Percentiles rank a stretch among this genome's conserved stretches.
phyloP scores from a whole-genome alignment of 495 filamentous ascomycete species.

The Penicillium dipodomyicola region DNA sequence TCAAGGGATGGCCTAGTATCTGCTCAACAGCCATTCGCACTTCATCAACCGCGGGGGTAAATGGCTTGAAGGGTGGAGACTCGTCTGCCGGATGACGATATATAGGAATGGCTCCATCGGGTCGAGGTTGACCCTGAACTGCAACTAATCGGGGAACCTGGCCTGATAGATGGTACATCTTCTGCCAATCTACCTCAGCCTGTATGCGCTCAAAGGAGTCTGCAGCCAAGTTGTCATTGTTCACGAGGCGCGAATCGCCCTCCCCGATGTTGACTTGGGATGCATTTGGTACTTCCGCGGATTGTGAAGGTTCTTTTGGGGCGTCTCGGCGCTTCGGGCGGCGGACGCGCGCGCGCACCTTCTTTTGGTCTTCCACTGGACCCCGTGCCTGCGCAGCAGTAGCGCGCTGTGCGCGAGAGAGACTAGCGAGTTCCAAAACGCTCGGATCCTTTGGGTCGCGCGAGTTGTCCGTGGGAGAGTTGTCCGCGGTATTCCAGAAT shows the following conservation, averaged over 20 bases:
- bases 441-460: slow-evolving; percentile 23
- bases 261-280: slow-evolving; percentile 58
- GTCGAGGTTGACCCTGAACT: slow-evolving; percentile 70
- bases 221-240: slow-evolving; percentile 58
- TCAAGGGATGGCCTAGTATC: slow-evolving; percentile 74
- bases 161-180: slow-evolving; percentile 88
- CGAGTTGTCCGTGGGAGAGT: slow-evolving; percentile 14
- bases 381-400: slow-evolving; percentile 10
- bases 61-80: slow-evolving; percentile 71
- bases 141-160: slow-evolving; percentile 93
- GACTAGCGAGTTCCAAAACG: slow-evolving; percentile 24
- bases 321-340: slow-evolving; percentile 34
- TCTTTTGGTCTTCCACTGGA: slow-evolving; percentile 21
- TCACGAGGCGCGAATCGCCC: slow-evolving; percentile 76
- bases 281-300: slow-evolving; percentile 18
- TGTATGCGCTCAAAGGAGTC: slow-evolving; percentile 67
- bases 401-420: slow-evolving; percentile 16
- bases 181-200: slow-evolving; percentile 81
- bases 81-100: slow-evolving; percentile 95
- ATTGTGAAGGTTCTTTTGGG: slow-evolving; percentile 20
- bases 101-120: slow-evolving; percentile 78
- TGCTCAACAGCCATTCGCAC: slow-evolving; percentile 67
- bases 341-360: slow-evolving; percentile 31
- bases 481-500: slow-evolving; percentile 19
- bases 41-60: slow-evolving; percentile 66